Evolutionary conservation across 179 eudicot genomes (phyloP), one percentile per base, ranked within the genome.

Genomic region (Nepenthes alata): DNA sequence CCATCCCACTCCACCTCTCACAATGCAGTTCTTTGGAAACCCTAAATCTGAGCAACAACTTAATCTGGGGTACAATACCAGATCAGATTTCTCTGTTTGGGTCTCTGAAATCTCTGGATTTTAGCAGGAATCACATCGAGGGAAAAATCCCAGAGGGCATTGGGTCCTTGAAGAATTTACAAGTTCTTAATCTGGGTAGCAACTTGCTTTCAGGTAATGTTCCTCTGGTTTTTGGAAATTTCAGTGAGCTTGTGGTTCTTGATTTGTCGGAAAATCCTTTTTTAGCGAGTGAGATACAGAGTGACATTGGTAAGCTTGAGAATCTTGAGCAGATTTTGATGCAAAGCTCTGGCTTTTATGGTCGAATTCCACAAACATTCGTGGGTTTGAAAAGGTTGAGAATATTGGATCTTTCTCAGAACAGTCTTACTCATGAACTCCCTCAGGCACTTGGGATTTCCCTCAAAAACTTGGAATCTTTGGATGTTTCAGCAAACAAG

Each of bases 31-130:
- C 85, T 52, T 68, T 90, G 55, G 61, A 68, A 44, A 77, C 67
- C 49, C 75, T 90, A 2, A 88, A 88, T 73, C 77, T 88, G 53
- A 85, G 95, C 44, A 73, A 58, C 70, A 90, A 90, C 59, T 86
- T 85, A 60, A 77, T 90, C n/a, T 87, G 90, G 93, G 95, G 94
- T 10, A 72, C 88, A 38, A 83, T 90, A 69, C 95, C 97, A 61
- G 88, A 78, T 63, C 90, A 90, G 72, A 80, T 90, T 75, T 85
- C 90, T 12, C 80, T 63, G 77, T 85, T 90, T 63, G 60, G 61
- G 52, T 69, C 86, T n/a, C 54, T 90, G 59, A 61, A 61, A 63
- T 55, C 74, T 60, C 85, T 90, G 77, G 96, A 90, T 80, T 78
- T 90, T 0, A 83, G 95, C 65, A 82, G 55, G 57, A 90, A 88